Conservation (phyloP, 192 early-diverging fungal genomes). For the Coemansia reversa region DNA sequence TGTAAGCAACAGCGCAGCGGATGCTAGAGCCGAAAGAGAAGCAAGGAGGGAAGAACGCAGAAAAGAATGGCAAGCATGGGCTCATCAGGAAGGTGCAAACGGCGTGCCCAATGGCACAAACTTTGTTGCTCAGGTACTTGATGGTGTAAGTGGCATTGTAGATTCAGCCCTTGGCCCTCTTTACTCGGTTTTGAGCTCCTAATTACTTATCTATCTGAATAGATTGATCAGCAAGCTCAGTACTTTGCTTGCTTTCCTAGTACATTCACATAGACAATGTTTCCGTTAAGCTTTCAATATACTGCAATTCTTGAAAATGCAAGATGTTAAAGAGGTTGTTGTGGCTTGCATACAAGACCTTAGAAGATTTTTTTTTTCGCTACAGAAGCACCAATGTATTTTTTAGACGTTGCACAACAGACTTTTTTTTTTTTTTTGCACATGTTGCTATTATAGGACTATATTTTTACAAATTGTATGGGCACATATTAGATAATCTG, state of each 20-base stretch:
- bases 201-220: not conserved
- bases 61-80: slow-evolving; percentile 51
- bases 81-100: slow-evolving; percentile 34
- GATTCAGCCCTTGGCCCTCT: slow-evolving; percentile 52
- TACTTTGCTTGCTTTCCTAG: not conserved
- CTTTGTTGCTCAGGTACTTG: slow-evolving; percentile 41
- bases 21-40: slow-evolving; percentile 29
- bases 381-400: no score
- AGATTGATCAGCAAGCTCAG: not conserved
- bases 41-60: slow-evolving; percentile 43
- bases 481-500: slow-evolving; percentile 9
- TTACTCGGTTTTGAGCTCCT: slow-evolving; percentile 32
- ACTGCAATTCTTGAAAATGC: no score
- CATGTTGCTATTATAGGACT: not conserved
- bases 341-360: no score
- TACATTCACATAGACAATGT: no score
- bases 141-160: slow-evolving; percentile 52
- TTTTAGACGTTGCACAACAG: not conserved
- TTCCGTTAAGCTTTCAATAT: no score
- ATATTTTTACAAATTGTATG: slow-evolving; percentile 8
- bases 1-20: slow-evolving; percentile 1
- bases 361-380: no score
- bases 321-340: no score
- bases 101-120: slow-evolving; percentile 44
- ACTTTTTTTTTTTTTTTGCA: no score